A percentile compares a stretch with the other conserved stretches of the same genome.
These are phyloP conservation scores for Amanita pseudoporphyria DNA, from an alignment of 768 basidiomycete species.

Conservation along the genomic window DNA sequence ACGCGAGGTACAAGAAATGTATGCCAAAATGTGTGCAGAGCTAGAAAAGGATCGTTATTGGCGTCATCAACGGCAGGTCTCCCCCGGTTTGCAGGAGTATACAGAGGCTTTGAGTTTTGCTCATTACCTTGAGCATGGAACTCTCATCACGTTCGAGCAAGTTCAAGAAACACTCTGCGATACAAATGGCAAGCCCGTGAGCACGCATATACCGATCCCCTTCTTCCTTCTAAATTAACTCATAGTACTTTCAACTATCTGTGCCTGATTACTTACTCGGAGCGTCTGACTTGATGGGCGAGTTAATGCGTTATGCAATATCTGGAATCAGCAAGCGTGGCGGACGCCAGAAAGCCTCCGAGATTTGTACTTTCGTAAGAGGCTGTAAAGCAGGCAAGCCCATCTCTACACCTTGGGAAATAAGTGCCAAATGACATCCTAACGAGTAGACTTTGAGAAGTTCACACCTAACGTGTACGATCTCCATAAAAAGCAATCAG, in stretches of 20 bases:
- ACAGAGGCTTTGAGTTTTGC: slow-evolving; percentile 90
- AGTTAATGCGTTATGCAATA: slow-evolving; percentile 94
- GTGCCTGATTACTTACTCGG: slow-evolving; percentile 86
- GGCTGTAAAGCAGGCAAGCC: slow-evolving; percentile 59
- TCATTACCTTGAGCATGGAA: slow-evolving; percentile 66
- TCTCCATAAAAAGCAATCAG: slow-evolving; percentile 78
- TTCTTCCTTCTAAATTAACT: background rate
- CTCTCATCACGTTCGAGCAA: slow-evolving; percentile 56
- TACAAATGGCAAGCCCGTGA: slow-evolving; percentile 49
- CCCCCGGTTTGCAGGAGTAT: slow-evolving; percentile 87
- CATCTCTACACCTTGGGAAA: background rate
- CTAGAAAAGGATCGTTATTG: slow-evolving; percentile 65
- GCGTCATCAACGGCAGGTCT: slow-evolving; percentile 66
- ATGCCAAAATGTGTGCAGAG: slow-evolving; percentile 51
- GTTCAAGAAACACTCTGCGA: slow-evolving; percentile 60
- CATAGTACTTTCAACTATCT: slow-evolving; percentile 68
- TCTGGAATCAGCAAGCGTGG: slow-evolving; percentile 65
- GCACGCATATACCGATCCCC: slow-evolving; percentile 17
- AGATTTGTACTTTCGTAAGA: slow-evolving; percentile 65
- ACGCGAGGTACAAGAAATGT: slow-evolving; percentile 53
- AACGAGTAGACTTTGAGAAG: slow-evolving; percentile 62
- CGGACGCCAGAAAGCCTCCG: slow-evolving; percentile 49
- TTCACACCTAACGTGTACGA: slow-evolving; percentile 63
- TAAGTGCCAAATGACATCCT: slow-evolving; percentile 4
- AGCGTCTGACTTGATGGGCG: slow-evolving; percentile 89